Base-by-base conservation (phyloP, 352 stramenopile genomes). In the Elongisporangium anandrum region DNA sequence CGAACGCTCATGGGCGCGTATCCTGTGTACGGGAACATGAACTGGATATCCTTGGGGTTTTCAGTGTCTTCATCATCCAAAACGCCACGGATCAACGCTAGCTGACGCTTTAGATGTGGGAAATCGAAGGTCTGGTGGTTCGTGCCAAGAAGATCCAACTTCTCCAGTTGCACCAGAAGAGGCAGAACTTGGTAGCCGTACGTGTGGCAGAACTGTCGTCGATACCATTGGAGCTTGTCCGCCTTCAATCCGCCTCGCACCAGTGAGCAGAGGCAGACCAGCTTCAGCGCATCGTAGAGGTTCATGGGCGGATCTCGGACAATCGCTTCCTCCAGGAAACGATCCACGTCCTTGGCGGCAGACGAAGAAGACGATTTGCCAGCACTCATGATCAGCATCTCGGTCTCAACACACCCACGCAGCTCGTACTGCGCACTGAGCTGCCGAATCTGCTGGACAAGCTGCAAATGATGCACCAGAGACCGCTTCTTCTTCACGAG, bases 21-120 rank as follows among this genome's bases (percentile, higher is more conserved):
- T 3, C 87, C 85, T 7, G 80, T 93, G 63, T 89, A 93, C 1
- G 85, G 79, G 50, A 94, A 94, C 82, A 96, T 92, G 38, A 92
- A 94, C 56, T 88, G 70, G 53, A 96, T 94, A 50, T 96, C 82
- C 2, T 49, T 66, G 3, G 80, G 75, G 24, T 64, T 47, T 54
- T 64, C 63, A 8, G 75, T 81, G 39, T 86, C 78, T 17, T 87
- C 71, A 9, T 84, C 78, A n/a, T 86, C 72, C 48, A 81, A 56
- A 3, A 60, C 64, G 22, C 66, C 73, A 38, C 64, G 61, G 69
- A 79, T 79, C 0, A 83, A 58, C 21, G 69, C 55, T 2, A 83
- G 58, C 24, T 73, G 70, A 38, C 77, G 84, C 51, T 67, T 73
- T 49, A 62, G 72, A 38, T 68, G 71, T 10, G 77, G 77, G 39